Evolutionary conservation across 106 monocot genomes (phyloP).

Genomic region (Vanilla planifolia): DNA sequence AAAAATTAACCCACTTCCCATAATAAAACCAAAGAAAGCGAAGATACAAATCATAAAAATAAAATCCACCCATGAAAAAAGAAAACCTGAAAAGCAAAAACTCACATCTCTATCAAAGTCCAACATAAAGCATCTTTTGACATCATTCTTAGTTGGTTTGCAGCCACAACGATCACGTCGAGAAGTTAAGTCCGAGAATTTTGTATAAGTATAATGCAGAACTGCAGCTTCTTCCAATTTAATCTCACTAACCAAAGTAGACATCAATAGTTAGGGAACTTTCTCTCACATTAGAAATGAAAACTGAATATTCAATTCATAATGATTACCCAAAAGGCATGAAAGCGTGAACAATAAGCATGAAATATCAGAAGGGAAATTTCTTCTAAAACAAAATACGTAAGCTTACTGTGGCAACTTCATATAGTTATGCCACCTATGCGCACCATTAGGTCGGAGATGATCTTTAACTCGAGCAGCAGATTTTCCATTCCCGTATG

Average conservation of each 20-base stretch:
- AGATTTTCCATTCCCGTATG: conserved; percentile 99
- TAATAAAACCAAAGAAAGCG: too few relatives aligned
- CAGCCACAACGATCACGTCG: conserved; percentile 97
- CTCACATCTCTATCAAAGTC: conserved; percentile 96
- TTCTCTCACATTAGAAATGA: background rate
- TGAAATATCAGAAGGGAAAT: background rate
- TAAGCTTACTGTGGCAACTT: conserved; percentile 74
- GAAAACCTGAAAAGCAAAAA: conserved; percentile 2
- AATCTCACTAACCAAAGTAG: conserved; percentile 52
- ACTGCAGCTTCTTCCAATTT: conserved; percentile 96
- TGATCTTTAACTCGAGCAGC: conserved; percentile 90
- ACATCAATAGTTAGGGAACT: background rate
- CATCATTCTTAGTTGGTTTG: conserved; percentile 97
- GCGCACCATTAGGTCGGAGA: conserved; percentile 97
- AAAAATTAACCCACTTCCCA: too few relatives aligned
- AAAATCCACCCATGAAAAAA: background rate
- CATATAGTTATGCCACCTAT: conserved; percentile 99
- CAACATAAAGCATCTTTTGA: conserved; percentile 98
- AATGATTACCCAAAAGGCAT: background rate
- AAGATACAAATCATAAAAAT: conserved; percentile 1
- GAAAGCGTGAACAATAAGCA: background rate
- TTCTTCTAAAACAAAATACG: background rate
- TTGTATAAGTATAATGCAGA: conserved; percentile 92
- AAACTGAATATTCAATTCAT: background rate
- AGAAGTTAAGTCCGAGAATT: conserved; percentile 97